Evolutionary conservation across 139 green algal species (phyloP).

Genomic region (Chlamydomonas sp.): DNA sequence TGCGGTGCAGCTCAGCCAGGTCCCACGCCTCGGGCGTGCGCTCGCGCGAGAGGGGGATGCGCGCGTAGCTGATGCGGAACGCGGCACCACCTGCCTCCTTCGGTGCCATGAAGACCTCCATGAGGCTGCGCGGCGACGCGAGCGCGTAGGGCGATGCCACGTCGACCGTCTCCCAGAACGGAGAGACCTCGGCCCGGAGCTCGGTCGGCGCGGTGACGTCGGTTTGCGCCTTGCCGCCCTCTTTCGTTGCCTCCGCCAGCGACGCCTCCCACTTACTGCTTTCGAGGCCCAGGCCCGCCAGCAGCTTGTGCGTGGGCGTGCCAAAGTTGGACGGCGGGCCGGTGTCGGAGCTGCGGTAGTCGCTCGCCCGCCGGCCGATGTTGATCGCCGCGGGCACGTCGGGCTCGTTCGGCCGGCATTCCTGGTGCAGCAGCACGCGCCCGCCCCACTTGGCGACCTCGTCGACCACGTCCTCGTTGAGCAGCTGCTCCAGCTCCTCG

Average conservation of each 20-base stretch:
- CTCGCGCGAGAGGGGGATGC: conserved; percentile 79
- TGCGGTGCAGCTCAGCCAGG: conserved; percentile 57
- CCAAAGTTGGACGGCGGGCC: not conserved
- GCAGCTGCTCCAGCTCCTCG: conserved; percentile 33
- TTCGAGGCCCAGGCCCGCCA: no score
- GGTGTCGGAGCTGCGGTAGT: not conserved
- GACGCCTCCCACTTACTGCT: no score
- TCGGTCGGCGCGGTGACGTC: no score
- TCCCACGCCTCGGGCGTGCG: conserved; percentile 70
- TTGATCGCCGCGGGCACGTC: no score
- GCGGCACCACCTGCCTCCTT: no score
- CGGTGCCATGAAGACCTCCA: conserved; percentile 43
- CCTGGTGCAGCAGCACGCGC: conserved; percentile 68
- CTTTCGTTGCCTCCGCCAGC: no score
- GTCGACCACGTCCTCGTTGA: conserved; percentile 43
- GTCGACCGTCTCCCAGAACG: conserved; percentile 46
- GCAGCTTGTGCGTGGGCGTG: no score
- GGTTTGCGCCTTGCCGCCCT: no score
- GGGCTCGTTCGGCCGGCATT: no score
- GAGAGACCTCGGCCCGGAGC: conserved; percentile 23
- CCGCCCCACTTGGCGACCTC: conserved; percentile 59
- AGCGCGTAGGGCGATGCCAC: not conserved
- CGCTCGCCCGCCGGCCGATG: not conserved
- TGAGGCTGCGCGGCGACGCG: conserved; percentile 10
- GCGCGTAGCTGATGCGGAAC: conserved; percentile 58